phyloP scores from a whole-genome alignment of 495 filamentous ascomycete genomes.

The Talaromyces proteolyticus region DNA sequence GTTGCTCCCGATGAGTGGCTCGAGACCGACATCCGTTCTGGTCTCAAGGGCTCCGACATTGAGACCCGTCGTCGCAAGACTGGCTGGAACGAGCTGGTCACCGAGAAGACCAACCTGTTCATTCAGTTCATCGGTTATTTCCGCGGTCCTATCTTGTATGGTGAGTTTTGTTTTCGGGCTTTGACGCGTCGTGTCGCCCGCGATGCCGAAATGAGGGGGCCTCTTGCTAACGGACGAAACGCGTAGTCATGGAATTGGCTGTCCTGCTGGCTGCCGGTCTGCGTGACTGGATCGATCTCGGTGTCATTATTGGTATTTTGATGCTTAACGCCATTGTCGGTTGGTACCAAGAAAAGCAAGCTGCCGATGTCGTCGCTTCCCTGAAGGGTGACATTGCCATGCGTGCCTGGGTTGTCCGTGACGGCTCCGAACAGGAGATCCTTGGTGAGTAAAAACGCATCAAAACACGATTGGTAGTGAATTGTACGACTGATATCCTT shows the following conservation, averaged over 20 bases:
- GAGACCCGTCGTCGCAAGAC: constrained; percentile 59
- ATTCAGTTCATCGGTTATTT: constrained; percentile 74
- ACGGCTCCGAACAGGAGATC: constrained; percentile 67
- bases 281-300: constrained; percentile 78
- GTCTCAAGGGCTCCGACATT: constrained; percentile 52
- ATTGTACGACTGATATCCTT: not conserved
- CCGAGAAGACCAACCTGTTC: constrained; percentile 75
- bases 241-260: constrained; percentile 76
- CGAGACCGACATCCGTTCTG: constrained; percentile 60
- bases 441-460: constrained; percentile 19
- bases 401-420: constrained; percentile 64
- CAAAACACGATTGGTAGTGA: not conserved
- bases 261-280: constrained; percentile 74
- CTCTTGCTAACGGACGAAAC: constrained; percentile 11
- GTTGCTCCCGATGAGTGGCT: constrained; percentile 68
- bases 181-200: not conserved
- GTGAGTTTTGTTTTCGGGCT: constrained; percentile 37
- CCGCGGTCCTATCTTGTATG: constrained; percentile 78
- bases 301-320: constrained; percentile 80
- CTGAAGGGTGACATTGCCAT: constrained; percentile 84
- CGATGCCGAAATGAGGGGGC: not conserved
- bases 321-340: constrained; percentile 73
- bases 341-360: constrained; percentile 87
- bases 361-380: constrained; percentile 73
- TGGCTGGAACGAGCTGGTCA: constrained; percentile 69